Percentiles rank a stretch among this genome's conserved stretches.
These are phyloP conservation scores for Trichoderma atroviride DNA, from an alignment of 2,329 filamentous ascomycete species.

Conservation along the genomic window DNA sequence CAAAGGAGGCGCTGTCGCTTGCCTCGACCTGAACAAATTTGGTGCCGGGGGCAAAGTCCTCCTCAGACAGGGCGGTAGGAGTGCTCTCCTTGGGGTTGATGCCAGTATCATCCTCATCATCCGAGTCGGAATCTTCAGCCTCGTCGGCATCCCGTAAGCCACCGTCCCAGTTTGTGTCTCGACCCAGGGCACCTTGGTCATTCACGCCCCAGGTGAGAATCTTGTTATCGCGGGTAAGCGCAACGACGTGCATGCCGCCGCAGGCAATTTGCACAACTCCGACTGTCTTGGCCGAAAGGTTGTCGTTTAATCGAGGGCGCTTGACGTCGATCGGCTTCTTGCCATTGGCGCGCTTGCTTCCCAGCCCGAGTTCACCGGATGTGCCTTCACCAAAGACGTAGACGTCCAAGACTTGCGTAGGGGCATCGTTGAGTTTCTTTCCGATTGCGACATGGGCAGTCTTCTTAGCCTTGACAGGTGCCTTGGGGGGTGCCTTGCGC, in stretches of 20 bases:
- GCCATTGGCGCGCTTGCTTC: constrained; percentile 55
- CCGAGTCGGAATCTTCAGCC: constrained; percentile 55
- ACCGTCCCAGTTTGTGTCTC: constrained; percentile 71
- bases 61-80: constrained; percentile 61
- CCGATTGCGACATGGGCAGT: constrained; percentile 50
- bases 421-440: constrained; percentile 66
- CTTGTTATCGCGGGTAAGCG: constrained; percentile 77
- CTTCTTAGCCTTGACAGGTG: constrained; percentile 59
- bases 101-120: constrained; percentile 64
- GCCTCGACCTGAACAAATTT: constrained; percentile 67
- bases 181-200: constrained; percentile 78
- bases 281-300: constrained; percentile 60
- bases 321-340: constrained; percentile 72
- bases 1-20: constrained; percentile 75
- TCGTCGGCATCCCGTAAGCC: constrained; percentile 61
- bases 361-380: constrained; percentile 27
- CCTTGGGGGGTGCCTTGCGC: constrained; percentile 18
- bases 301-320: constrained; percentile 80
- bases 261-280: constrained; percentile 77
- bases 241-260: constrained; percentile 81
- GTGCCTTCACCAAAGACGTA: constrained; percentile 29
- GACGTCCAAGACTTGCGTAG: constrained; percentile 25
- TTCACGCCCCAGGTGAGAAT: constrained; percentile 88
- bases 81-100: constrained; percentile 74
- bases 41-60: constrained; percentile 62